Percentiles rank a stretch among this genome's conserved stretches.
phyloP scores from a whole-genome alignment of 73 alveolate genomes.

The Durusdinium trenchii region DNA sequence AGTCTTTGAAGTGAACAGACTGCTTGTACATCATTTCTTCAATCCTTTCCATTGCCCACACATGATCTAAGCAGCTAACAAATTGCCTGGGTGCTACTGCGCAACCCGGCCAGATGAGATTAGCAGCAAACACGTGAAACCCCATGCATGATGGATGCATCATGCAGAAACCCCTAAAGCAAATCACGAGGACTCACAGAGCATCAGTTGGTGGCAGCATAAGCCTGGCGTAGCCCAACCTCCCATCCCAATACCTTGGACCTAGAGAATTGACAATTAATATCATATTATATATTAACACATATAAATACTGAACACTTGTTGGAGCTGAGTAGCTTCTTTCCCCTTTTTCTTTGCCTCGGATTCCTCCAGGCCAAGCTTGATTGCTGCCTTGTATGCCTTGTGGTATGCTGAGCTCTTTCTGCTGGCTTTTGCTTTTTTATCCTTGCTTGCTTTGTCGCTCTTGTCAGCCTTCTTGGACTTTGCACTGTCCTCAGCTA shows the following conservation, averaged over 20 bases:
- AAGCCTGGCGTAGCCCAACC: background rate
- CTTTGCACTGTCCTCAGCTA: too few species aligned
- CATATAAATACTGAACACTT: background rate
- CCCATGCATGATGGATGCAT: background rate
- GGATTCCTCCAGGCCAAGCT: background rate
- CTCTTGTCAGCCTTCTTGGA: background rate
- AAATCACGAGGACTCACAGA: background rate
- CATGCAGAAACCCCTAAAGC: background rate
- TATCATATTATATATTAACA: background rate
- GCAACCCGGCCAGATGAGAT: background rate
- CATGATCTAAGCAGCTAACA: background rate
- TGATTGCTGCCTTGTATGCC: background rate
- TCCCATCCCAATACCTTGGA: too few species aligned
- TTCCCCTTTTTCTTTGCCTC: background rate
- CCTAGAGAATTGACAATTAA: background rate
- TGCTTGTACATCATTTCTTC: background rate
- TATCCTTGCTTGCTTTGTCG: background rate
- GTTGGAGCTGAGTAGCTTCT: background rate
- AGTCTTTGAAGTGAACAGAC: background rate
- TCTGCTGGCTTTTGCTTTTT: background rate
- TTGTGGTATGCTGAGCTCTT: background rate
- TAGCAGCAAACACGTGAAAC: background rate
- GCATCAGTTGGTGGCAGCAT: background rate
- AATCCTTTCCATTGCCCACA: background rate
- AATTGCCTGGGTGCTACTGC: background rate